These are phyloP conservation scores for Fusarium subglutinans DNA, from an alignment of 2,329 filamentous ascomycete genomes.

Conservation along the genomic window DNA sequence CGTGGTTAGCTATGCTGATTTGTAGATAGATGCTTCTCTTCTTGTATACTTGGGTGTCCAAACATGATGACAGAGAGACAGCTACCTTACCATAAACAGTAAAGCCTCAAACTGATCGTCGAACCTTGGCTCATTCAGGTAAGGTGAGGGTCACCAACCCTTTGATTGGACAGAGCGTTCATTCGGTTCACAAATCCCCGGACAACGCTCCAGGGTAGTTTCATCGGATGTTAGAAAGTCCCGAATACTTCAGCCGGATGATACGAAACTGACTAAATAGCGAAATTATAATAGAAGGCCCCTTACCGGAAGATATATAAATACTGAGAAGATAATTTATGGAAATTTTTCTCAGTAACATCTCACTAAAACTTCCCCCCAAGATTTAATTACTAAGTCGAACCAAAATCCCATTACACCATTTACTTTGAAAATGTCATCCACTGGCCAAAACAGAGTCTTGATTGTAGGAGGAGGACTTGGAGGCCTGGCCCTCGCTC, in stretches of 20 bases:
- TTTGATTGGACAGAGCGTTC: not conserved
- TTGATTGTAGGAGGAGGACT: not conserved
- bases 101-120: rapidly evolving
- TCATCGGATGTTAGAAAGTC: not conserved
- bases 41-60: rapidly evolving
- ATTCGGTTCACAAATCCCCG: not conserved
- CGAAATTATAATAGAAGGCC: rapidly evolving
- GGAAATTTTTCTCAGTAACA: rapidly evolving
- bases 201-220: not conserved
- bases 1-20: rapidly evolving
- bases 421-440: rapidly evolving
- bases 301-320: rapidly evolving
- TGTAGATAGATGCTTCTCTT: not conserved
- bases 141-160: rapidly evolving
- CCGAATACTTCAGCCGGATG: not conserved
- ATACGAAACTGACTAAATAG: not conserved
- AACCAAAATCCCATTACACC: rapidly evolving
- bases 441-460: not conserved
- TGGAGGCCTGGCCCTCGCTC: not conserved
- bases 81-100: not conserved
- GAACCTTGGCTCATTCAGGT: not conserved
- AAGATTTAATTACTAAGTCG: rapidly evolving
- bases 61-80: not conserved
- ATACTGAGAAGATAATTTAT: rapidly evolving
- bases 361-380: rapidly evolving